Evolutionary conservation across 331 rosid species (phyloP).

Genomic region (Acacia pycnantha): DNA sequence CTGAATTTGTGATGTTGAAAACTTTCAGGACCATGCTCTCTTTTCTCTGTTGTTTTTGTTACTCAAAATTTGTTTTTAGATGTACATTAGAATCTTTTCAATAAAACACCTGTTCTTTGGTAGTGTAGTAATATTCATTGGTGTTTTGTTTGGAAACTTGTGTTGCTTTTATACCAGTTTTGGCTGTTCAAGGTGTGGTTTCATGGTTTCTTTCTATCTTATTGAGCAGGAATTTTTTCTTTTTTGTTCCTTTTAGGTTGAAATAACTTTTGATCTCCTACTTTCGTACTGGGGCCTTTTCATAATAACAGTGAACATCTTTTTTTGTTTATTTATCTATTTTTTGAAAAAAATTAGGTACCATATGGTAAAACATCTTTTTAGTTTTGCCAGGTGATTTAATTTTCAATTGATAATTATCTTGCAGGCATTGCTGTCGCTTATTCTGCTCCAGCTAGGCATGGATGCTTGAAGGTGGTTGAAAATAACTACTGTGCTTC

Average conservation of each 20-base stretch:
- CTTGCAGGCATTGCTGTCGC: conserved; percentile 77
- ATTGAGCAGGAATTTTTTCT: not conserved
- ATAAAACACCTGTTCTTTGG: not conserved
- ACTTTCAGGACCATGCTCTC: conserved; percentile 4
- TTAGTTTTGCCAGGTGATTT: conserved; percentile 24
- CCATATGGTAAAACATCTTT: not conserved
- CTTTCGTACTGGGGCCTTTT: conserved; percentile 10
- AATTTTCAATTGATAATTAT: conserved; percentile 22
- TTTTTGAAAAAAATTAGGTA: not conserved
- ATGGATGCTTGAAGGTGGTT: conserved; percentile 86
- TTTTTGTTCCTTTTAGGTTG: not conserved
- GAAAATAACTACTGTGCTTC: conserved; percentile 95
- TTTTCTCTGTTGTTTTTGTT: not conserved
- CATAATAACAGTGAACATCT: not conserved
- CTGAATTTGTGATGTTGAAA: conserved; percentile 1
- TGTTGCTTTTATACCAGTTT: not conserved
- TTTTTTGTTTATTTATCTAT: not conserved
- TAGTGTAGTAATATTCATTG: not conserved
- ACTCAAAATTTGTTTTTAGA: conserved; percentile 1
- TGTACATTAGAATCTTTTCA: not conserved
- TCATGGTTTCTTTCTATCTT: not conserved
- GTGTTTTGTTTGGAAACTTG: not conserved
- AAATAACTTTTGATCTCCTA: conserved; percentile 1
- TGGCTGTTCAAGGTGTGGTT: conserved; percentile 14
- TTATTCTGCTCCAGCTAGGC: conserved; percentile 81